Evolutionary conservation across 495 filamentous ascomycete species (phyloP).

Genomic region (Penicillium maclennaniae): DNA sequence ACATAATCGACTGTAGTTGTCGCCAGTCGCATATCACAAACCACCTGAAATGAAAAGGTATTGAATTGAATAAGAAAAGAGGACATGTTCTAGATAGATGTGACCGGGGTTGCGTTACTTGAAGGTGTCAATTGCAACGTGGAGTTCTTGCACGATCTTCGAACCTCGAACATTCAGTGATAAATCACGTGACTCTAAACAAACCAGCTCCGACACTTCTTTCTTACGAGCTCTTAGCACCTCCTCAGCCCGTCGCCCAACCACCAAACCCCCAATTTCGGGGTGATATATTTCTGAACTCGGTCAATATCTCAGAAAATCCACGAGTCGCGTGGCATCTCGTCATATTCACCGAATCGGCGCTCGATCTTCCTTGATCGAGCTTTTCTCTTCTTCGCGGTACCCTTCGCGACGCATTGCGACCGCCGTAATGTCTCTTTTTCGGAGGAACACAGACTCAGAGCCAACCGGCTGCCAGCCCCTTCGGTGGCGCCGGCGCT

Average conservation of each 20-base stretch:
- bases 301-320: not conserved
- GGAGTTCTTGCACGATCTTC: not conserved
- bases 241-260: conserved; percentile 17
- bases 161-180: not conserved
- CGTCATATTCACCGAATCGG: not conserved
- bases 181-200: conserved; percentile 29
- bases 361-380: not conserved
- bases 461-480: conserved; percentile 23
- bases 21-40: not conserved
- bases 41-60: not conserved
- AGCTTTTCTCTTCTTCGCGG: conserved; percentile 20
- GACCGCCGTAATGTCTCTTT: conserved; percentile 32
- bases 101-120: not conserved
- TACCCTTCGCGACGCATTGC: conserved; percentile 17
- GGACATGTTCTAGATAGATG: not conserved
- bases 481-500: conserved; percentile 31
- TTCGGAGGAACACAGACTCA: conserved; percentile 36
- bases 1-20: conserved; percentile 18
- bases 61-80: not conserved
- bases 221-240: conserved; percentile 24
- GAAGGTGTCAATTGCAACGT: not conserved
- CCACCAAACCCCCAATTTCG: conserved; percentile 3
- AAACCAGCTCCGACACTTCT: conserved; percentile 27
- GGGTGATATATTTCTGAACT: not conserved
- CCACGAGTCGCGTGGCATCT: not conserved